A percentile compares a stretch with the other conserved stretches of the same genome.
These are phyloP conservation scores for Geotrichum ghanense DNA, from an alignment of 805 yeast genomes.

Conservation along the genomic window DNA sequence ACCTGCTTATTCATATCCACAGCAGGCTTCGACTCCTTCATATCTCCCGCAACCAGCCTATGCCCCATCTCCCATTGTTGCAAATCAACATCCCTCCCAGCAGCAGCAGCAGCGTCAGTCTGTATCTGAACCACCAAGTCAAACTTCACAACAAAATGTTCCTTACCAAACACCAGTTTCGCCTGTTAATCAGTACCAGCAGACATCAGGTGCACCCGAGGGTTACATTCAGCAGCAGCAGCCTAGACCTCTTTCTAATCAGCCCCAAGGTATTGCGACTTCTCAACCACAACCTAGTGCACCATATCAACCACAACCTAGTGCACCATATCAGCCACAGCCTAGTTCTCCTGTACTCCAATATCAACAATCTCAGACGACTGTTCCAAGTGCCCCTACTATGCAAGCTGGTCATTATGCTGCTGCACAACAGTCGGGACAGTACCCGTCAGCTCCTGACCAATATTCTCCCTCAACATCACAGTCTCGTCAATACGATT, in stretches of 20 bases:
- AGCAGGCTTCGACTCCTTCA: slow-evolving; percentile 4
- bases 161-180: background rate
- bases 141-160: background rate
- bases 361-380: slow-evolving; percentile 4
- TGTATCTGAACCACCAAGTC: background rate
- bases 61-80: too few species aligned
- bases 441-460: too few species aligned
- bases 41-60: slow-evolving; percentile 4
- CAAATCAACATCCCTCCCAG: background rate
- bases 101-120: slow-evolving; percentile 5
- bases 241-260: too few species aligned
- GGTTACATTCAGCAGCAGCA: too few species aligned
- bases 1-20: background rate
- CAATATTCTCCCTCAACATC: too few species aligned
- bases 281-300: slow-evolving; percentile 8
- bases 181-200: too few species aligned
- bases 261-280: too few species aligned
- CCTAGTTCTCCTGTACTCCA: background rate
- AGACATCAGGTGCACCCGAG: too few species aligned
- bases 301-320: slow-evolving; percentile 3
- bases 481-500: too few species aligned
- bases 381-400: too few species aligned
- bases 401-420: too few species aligned
- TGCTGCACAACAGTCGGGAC: too few species aligned
- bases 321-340: slow-evolving; percentile 2